Evolutionary conservation across 257 asterid genomes (phyloP).

Genomic region (Solanum clarkiae): DNA sequence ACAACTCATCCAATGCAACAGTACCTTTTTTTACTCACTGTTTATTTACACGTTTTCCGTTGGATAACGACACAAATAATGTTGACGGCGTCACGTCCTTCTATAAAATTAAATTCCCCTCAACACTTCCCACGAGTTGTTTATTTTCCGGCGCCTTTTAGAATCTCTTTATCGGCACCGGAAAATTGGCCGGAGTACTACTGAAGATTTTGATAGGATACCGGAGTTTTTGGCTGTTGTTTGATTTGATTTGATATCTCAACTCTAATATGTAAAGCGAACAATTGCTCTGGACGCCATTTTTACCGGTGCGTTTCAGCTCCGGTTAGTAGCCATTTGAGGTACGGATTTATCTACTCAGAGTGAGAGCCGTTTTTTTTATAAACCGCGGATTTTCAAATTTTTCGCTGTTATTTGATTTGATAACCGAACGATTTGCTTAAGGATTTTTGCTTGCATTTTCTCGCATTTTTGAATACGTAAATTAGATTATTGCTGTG

Average conservation of each 20-base stretch:
- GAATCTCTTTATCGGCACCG: background rate
- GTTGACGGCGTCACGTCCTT: slow-evolving; percentile 41
- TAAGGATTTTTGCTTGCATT: background rate
- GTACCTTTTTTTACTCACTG: background rate
- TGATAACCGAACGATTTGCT: background rate
- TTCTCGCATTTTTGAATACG: background rate
- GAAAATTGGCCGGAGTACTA: background rate
- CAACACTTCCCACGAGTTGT: slow-evolving; percentile 9
- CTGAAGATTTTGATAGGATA: background rate
- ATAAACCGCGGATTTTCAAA: background rate
- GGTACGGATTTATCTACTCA: background rate
- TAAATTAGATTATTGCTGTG: background rate
- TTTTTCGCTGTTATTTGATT: background rate
- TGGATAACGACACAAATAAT: slow-evolving; percentile 26
- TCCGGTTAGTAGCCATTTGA: background rate
- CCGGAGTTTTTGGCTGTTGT: background rate
- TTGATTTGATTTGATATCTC: background rate
- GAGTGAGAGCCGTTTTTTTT: background rate
- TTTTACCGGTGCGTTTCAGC: background rate
- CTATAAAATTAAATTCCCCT: slow-evolving; percentile 26
- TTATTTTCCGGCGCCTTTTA: background rate
- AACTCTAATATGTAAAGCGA: background rate
- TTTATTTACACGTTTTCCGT: slow-evolving; percentile 28
- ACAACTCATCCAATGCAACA: background rate
- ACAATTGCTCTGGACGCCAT: background rate